Percentiles rank a stretch among this genome's conserved stretches.
Conservation (phyloP, 768 basidiomycete species). For the Trametes villosa region DNA sequence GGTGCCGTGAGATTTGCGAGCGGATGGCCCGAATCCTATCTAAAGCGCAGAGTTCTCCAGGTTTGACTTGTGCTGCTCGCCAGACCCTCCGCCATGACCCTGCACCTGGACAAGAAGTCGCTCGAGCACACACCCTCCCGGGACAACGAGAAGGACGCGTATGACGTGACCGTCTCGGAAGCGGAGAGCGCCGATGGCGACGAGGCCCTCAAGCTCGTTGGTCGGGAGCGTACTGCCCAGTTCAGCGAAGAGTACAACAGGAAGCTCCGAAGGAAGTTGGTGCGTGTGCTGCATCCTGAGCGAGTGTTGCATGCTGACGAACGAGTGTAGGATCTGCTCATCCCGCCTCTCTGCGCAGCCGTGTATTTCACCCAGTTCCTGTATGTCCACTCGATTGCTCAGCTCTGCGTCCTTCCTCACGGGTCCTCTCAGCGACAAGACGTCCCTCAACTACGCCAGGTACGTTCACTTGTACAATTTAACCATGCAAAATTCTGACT, state of each 20-base stretch:
- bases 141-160: conserved; percentile 21
- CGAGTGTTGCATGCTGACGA: neutral
- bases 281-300: conserved; percentile 31
- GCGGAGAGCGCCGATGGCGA: conserved; percentile 45
- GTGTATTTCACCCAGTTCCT: conserved; percentile 73
- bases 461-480: conserved; percentile 16
- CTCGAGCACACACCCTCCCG: too few relatives aligned
- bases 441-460: conserved; percentile 72
- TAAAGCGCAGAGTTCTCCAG: too few relatives aligned
- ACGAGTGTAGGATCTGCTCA: conserved; percentile 48
- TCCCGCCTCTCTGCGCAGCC: conserved; percentile 60
- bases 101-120: too few relatives aligned
- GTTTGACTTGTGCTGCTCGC: too few relatives aligned
- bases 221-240: conserved; percentile 49
- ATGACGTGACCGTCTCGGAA: conserved; percentile 6
- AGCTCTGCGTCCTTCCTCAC: neutral
- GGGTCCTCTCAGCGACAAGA: conserved; percentile 57
- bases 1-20: too few relatives aligned
- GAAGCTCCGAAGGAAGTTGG: conserved; percentile 61
- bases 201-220: conserved; percentile 65
- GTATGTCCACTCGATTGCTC: conserved; percentile 38
- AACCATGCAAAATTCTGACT: neutral
- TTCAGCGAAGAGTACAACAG: conserved; percentile 67
- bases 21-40: too few relatives aligned
- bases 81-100: too few relatives aligned